Conservation (phyloP, 805 yeast genomes). For the Yamadazyma kitorensis region DNA sequence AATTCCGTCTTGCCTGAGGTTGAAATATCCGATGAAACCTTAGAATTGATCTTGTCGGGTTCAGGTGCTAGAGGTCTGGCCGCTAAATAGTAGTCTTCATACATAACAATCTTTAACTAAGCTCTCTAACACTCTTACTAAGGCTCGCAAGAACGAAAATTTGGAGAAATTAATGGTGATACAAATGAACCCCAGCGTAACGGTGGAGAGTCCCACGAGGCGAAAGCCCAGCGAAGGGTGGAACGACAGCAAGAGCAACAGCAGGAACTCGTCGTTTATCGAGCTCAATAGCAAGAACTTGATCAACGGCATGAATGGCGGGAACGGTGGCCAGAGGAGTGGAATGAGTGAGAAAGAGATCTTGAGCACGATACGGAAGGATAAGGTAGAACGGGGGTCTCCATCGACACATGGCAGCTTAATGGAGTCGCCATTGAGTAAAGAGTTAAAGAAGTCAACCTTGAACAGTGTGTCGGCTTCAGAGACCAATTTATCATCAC, state of each 20-base stretch:
- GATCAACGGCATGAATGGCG: too few species aligned
- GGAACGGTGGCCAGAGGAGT: too few species aligned
- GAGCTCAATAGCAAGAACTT: too few species aligned
- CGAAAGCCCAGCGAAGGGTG: too few species aligned
- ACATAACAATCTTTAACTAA: neutral
- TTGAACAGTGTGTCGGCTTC: neutral
- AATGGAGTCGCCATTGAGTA: slow-evolving; percentile 1
- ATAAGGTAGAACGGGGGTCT: slow-evolving; percentile 1
- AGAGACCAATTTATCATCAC: neutral
- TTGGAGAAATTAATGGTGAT: too few species aligned
- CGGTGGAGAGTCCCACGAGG: too few species aligned
- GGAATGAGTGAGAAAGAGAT: slow-evolving; percentile 7
- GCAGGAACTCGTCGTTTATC: too few species aligned
- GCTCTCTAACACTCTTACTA: too few species aligned
- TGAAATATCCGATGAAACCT: slow-evolving; percentile 52
- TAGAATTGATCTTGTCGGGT: slow-evolving; percentile 56
- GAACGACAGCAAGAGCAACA: too few species aligned
- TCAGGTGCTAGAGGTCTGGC: slow-evolving; percentile 77
- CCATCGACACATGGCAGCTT: neutral
- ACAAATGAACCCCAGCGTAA: too few species aligned
- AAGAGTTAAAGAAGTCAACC: neutral
- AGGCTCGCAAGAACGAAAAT: too few species aligned
- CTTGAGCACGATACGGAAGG: slow-evolving; percentile 1
- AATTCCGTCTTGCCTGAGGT: slow-evolving; percentile 51
- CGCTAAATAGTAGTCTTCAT: slow-evolving; percentile 34